Base-by-base conservation (phyloP, 2,329 filamentous ascomycete genomes). In the Dothidotthia symphoricarpi region DNA sequence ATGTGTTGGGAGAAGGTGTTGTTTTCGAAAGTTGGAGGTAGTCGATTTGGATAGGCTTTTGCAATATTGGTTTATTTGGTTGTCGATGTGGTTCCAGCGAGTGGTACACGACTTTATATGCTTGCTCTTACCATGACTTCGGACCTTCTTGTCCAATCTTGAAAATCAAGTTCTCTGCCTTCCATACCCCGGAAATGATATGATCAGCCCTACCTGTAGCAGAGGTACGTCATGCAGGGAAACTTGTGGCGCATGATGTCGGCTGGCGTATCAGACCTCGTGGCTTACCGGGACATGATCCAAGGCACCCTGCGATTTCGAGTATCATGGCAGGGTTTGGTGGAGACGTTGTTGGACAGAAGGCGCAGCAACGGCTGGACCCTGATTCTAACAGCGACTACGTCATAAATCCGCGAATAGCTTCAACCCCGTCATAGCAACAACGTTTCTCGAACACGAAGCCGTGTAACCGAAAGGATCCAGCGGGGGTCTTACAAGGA, bases 221-320 rank as follows among this genome's bases (percentile, higher is more conserved):
- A 34, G 29, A 24, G 41, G 41, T 46, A 57, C 55, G 55, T 58
- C 55, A 58, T 52, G 55, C 51, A 58, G 51, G 53, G 51, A 40
- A 35, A 35, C 31, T 47, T 39, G 39, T 49, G 45, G 47, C 43
- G 45, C 41, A 53, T 53, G 43, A 43, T 43, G 49, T 50, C 26
- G 13, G 45, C 32, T 40, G 24, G 24, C 24, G 39, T 13, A n/a
- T 30, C 34, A 22, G 25, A 15, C 29, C 36, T 28, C 42, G 41
- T 51, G 45, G 44, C 49, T 54, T 34, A 27, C 41, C 36, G 36
- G 16, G 43, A n/a, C 39, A 31, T 31, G 28, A 14, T 38, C 38
- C 31, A 22, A 38, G 34, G n/a, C 28, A 36, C 31, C 31, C n/a
- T n/a, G 9, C 28, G 31, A 28, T n/a, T 34, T 38, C 15, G 28